Percentiles rank a stretch among this genome's conserved stretches.
Evolutionary conservation across 179 eudicot species (phyloP).

Genomic region (Sideroxylon spinosum): DNA sequence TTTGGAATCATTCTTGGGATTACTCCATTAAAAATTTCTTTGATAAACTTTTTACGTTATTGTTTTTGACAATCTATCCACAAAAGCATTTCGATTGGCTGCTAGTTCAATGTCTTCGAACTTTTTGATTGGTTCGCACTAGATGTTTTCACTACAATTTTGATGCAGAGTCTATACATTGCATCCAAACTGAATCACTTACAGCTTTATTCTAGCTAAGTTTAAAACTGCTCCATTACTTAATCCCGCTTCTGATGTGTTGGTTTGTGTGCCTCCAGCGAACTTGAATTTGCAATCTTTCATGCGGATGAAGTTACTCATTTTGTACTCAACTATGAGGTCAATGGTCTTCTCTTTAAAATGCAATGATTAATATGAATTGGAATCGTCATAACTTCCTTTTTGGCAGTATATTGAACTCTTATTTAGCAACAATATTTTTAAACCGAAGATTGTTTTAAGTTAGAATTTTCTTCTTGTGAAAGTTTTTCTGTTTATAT

Average conservation of each 20-base stretch:
- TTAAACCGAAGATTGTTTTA: not conserved
- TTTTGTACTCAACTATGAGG: not conserved
- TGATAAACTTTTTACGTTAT: not conserved
- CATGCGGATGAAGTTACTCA: not conserved
- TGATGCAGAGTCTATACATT: not conserved
- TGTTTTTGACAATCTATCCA: no score
- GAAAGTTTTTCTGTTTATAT: not conserved
- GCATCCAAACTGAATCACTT: not conserved
- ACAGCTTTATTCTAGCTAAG: not conserved
- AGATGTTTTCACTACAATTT: not conserved
- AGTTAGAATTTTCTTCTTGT: not conserved
- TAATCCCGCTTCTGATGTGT: not conserved
- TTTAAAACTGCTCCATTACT: not conserved
- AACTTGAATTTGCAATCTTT: not conserved
- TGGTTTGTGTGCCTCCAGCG: not conserved
- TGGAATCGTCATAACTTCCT: not conserved
- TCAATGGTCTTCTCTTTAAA: no score
- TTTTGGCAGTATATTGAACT: not conserved
- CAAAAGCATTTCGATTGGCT: not conserved
- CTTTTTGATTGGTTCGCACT: slow-evolving; percentile 3
- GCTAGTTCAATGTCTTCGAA: not conserved
- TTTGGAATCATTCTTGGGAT: no score
- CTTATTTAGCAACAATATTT: not conserved
- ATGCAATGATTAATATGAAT: no score
- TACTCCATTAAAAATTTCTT: not conserved